A percentile compares a stretch with the other conserved stretches of the same genome.
phyloP scores from a whole-genome alignment of 306 rosid species.

The Gynostemma pentaphyllum region DNA sequence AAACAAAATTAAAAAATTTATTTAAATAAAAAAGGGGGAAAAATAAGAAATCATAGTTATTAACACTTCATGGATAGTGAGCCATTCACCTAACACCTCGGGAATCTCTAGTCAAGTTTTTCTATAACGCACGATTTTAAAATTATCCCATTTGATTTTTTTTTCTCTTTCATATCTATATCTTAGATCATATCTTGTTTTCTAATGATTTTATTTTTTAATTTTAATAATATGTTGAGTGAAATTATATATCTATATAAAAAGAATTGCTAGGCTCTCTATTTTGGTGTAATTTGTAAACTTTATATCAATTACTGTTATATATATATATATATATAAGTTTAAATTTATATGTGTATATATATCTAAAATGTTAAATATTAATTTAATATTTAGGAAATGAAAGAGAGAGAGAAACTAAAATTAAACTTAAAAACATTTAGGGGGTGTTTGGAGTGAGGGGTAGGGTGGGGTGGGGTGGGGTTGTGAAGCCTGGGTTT shows the following conservation, averaged over 20 bases:
- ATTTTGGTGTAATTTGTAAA: conserved; percentile 1
- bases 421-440: too few species aligned
- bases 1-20: background rate
- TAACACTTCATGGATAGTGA: background rate
- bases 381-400: too few species aligned
- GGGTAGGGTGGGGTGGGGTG: too few species aligned
- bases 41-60: background rate
- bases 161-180: background rate
- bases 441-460: too few species aligned
- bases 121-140: background rate
- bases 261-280: background rate
- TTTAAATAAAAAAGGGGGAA: background rate
- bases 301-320: too few species aligned
- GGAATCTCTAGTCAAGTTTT: background rate
- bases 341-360: too few species aligned
- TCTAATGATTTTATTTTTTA: background rate
- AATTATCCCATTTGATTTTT: background rate
- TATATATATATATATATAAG: too few species aligned
- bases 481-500: too few species aligned
- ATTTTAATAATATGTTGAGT: too few species aligned
- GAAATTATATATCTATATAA: too few species aligned
- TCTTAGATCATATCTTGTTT: background rate
- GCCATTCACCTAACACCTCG: conserved; percentile 1
- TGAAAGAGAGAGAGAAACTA: too few species aligned
- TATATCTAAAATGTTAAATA: too few species aligned